Base-by-base conservation (phyloP, 768 basidiomycete genomes). In the Suillus subluteus region DNA sequence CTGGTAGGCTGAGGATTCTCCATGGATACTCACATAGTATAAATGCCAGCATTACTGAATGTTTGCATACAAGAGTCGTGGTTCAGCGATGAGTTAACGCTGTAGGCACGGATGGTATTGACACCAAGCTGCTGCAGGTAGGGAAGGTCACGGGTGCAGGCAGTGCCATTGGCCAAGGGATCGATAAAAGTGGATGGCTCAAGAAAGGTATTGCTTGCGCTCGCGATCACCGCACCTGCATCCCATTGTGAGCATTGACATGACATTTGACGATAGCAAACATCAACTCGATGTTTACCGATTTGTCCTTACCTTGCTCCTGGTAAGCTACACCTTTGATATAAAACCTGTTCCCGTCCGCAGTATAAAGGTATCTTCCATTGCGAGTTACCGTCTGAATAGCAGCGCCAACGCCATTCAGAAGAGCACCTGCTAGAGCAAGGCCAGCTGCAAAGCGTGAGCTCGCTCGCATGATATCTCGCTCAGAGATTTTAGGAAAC, bases 311-410 rank as follows among this genome's bases (percentile, higher is more conserved):
- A 88, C 95, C 94, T 79, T 95, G 92, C 67, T 86, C 82, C 75
- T 95, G 93, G 78, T 95, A 95, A 13, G 92, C 91, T 64, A 95
- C 79, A 63, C 93, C 94, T 78, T 93, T 94, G 79, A 98, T 91
- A 79, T 88, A 96, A 79, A 96, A 97, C 63, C 96, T 80, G 46
- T 74, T 88, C 4, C 94, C 93, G 61, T 87, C 85, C 4, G 84
- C 84, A 48, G 85, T 85, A 78, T 95, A 97, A 52, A 97, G 88
- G 76, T 95, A 97, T 73, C 87, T 86, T 41, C 93, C 95, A 37
- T 81, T 74, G 54, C 93, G 85, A 46, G 89, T 82, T 71, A 98
- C 83, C 65, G 85, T 83, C 41, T 87, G 83, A 54, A 96, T 82
- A 65, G 92, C 92, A n/a, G 92, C 92, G n/a, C 80, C 74, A n/a